Evolutionary conservation across 2,329 filamentous ascomycete species (phyloP), one percentile per base, ranked within the genome.

Genomic region (Escovopsis sp.): DNA sequence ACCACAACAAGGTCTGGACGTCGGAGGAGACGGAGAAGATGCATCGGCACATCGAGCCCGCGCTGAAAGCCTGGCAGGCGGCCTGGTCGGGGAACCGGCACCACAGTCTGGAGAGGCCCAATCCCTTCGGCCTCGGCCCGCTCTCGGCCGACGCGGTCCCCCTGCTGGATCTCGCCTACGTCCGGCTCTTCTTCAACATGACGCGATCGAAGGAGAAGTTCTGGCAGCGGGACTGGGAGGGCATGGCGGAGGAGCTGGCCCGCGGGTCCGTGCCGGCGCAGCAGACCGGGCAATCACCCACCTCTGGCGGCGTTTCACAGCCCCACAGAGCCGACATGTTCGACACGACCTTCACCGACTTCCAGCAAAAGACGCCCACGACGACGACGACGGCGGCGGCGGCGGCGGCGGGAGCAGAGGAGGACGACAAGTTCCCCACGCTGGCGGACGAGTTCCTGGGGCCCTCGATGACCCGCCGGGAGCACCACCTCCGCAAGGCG

Each of bases 11-110:
- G 47, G 71, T 86, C 39, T 95, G 89, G 89, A 94, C 87, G 2
- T 77, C 81, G 30, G 81, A 89, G 49, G 89, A 96, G 60, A 94
- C 86, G 0, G 88, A 96, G 50, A 86, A 87, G 48, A 94, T 96
- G 87, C 88, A 95, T 57, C 76, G 83, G 2, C 87, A 94, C 54
- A 93, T 96, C 44, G 88, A 95, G 58, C 89, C 89, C 10, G 89
- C 89, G 2, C 67, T 98, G 46, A 83, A 87, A 57, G 88, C 89
- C 7, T 98, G 91, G 91, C 86, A 94, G 62, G 74, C 81, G 37
- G 88, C 87, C 1, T 96, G 89, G 89, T 78, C 81, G 35, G 84
- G 79, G 53, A 93, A 91, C 55, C 82, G 85, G 10, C 76, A 83
- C 35, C 87, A 94, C 58, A 87, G 80, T 51, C 64, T 91, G 5